Evolutionary conservation across 768 basidiomycete genomes (phyloP), one percentile per base, ranked within the genome.

Genomic region (Sistotremastrum niveocremeum): DNA sequence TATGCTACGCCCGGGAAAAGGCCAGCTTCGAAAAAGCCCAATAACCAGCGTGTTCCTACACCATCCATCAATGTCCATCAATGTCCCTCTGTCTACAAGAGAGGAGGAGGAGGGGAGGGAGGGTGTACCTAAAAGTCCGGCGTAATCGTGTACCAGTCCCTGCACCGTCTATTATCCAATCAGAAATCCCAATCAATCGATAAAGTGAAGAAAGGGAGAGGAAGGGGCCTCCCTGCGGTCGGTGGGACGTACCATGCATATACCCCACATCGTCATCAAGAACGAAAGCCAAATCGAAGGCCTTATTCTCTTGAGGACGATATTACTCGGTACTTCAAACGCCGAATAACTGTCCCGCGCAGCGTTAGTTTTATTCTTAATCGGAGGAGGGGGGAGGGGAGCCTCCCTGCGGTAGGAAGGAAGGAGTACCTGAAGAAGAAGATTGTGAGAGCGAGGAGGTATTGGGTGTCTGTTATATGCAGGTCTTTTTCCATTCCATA

Each of bases 271-370:
- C 4, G 66, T 43, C 58, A 69, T 64, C 51, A 69, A 62, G 35
- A 67, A 65, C 2, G 66, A 63, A 8, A 76, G 48, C 79, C 81
- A 86, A 53, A 80, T 63, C 7, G 81, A 81, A 4, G 84, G 84
- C 11, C 72, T 70, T 31, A 82, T 59, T 46, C 65, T 66, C 48
- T 73, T 73, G 37, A 82, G 62, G 11, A 78, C 60, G 20, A 81
- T 63, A 52, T 83, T 82, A 53, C 77, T 80, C 6, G 69, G 69
- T 34, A 79, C 82, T 69, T 84, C 82, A 10, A 84, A 77, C 37
- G 79, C 49, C 28, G 81, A 67, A 57, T 80, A 20, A 20, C n/a
- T n/a, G n/a, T n/a, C n/a, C n/a, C n/a, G n/a, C n/a, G n/a, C n/a
- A n/a, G n/a, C n/a, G n/a, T n/a, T n/a, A n/a, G n/a, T n/a, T n/a